Evolutionary conservation across 2,329 filamentous ascomycete genomes (phyloP).

Genomic region (Aspergillus alliaceus): DNA sequence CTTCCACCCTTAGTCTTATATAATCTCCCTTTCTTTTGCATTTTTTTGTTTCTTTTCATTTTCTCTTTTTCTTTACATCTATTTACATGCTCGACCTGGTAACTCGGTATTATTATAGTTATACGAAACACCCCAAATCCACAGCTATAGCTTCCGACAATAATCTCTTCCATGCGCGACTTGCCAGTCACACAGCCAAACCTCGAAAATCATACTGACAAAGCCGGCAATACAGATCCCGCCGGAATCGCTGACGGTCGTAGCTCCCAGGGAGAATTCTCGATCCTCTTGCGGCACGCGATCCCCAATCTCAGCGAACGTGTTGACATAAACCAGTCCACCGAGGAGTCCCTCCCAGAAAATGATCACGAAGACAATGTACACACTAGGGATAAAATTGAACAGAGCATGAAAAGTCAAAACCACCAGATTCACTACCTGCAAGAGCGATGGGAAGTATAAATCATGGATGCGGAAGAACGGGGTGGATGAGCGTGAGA

Average conservation of each 20-base stretch:
- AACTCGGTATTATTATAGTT: too few relatives aligned
- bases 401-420: constrained; percentile 75
- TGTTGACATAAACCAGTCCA: constrained; percentile 91
- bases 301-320: constrained; percentile 91
- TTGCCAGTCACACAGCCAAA: constrained; percentile 80
- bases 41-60: too few relatives aligned
- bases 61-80: too few relatives aligned
- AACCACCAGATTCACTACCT: constrained; percentile 73
- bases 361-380: constrained; percentile 77
- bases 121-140: not conserved
- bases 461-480: constrained; percentile 79
- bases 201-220: constrained; percentile 78
- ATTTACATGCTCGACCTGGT: too few relatives aligned
- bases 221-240: constrained; percentile 89
- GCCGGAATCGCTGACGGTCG: constrained; percentile 86
- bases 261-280: constrained; percentile 88
- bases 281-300: constrained; percentile 73
- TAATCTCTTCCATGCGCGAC: constrained; percentile 75
- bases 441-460: constrained; percentile 79
- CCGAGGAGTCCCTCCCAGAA: constrained; percentile 95
- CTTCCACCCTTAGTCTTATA: not conserved
- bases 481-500: constrained; percentile 86
- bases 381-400: constrained; percentile 81
- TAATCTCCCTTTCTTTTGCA: not conserved
- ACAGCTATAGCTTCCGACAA: constrained; percentile 56